Conservation (phyloP, 768 basidiomycete species). For the Floccularia luteovirens region DNA sequence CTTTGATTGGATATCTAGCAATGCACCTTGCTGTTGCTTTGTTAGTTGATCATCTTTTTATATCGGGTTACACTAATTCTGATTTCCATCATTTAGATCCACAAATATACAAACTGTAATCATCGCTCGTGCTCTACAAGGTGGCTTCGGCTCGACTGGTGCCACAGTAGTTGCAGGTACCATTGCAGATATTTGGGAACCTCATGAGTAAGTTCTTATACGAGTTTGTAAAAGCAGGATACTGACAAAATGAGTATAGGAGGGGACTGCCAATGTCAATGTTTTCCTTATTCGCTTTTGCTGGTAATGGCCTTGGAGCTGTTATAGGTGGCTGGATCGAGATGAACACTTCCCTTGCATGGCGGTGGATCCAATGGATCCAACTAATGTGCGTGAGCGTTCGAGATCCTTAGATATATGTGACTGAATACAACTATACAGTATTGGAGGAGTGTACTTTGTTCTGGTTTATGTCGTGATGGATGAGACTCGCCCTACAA, state of each 20-base stretch:
- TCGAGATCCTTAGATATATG: slow-evolving; percentile 28
- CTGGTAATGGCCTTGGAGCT: slow-evolving; percentile 58
- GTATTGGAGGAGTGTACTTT: slow-evolving; percentile 15
- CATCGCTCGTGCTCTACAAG: slow-evolving; percentile 50
- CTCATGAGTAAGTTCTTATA: slow-evolving; percentile 37
- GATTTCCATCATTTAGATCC: slow-evolving; percentile 19
- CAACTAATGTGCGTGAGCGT: slow-evolving; percentile 45
- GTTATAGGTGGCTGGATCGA: slow-evolving; percentile 63
- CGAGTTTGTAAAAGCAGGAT: not conserved
- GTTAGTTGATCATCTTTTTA: slow-evolving; percentile 27
- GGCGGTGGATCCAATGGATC: slow-evolving; percentile 87
- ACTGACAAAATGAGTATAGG: slow-evolving; percentile 21
- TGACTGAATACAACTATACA: slow-evolving; percentile 20
- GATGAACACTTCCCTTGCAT: slow-evolving; percentile 44
- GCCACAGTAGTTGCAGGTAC: slow-evolving; percentile 67
- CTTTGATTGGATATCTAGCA: slow-evolving; percentile 37
- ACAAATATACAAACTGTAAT: slow-evolving; percentile 51
- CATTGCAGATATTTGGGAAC: slow-evolving; percentile 57
- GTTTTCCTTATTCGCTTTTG: slow-evolving; percentile 53
- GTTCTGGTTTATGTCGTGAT: slow-evolving; percentile 42
- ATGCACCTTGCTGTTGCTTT: slow-evolving; percentile 40
- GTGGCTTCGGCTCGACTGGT: slow-evolving; percentile 61
- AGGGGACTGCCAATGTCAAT: slow-evolving; percentile 71
- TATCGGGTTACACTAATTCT: slow-evolving; percentile 7
- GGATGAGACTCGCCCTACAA: slow-evolving; percentile 61